Base-by-base conservation (phyloP, 2,329 filamentous ascomycete species). In the Trichoderma aggressivum region DNA sequence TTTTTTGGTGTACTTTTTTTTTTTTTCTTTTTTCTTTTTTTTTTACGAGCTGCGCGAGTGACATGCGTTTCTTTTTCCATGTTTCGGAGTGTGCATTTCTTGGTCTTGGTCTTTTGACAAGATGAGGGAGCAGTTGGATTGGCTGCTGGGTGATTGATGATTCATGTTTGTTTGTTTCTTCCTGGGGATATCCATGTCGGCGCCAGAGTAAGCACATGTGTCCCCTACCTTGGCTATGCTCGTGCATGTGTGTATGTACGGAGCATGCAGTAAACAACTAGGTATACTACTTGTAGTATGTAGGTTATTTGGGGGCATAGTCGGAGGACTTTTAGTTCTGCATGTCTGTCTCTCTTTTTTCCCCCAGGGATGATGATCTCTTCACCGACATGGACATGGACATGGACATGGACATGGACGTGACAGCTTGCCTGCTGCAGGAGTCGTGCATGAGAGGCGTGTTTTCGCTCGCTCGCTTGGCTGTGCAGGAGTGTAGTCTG, bases 361-460 rank as follows among this genome's bases (percentile, higher is more conserved):
- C 18, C 63, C 63, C 50, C 32, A 34, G 30, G 28, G 16, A 32
- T 32, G 32, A 30, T 56, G 18, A 50, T 47, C 39, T 63, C 30
- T 50, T 67, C 53, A 67, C 64, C 64, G 64, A 67, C 64, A 59
- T 67, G 53, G 39, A 43, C 39, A 5, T 43, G n/a, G 64, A 67
- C 64, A 59, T 67, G 53, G 39, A 43, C 39, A 5, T 43, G n/a
- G 64, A 67, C 64, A 59, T 67, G 53, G 39, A 43, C 39, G 2
- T 43, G 39, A 67, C 36, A 34, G 64, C 64, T 39, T 43, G 39
- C 2, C 2, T 43, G 39, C 39, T 43, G 39, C 32, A 34, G 32
- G 32, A 34, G 11, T 34, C 32, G 32, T 34, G 32, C 39, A 43
- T 43, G 39, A n/a, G 39, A 28, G 26, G 26, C 26, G 26, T 28